Base-by-base conservation (phyloP, 306 rosid species). In the Arachis stenosperma region DNA sequence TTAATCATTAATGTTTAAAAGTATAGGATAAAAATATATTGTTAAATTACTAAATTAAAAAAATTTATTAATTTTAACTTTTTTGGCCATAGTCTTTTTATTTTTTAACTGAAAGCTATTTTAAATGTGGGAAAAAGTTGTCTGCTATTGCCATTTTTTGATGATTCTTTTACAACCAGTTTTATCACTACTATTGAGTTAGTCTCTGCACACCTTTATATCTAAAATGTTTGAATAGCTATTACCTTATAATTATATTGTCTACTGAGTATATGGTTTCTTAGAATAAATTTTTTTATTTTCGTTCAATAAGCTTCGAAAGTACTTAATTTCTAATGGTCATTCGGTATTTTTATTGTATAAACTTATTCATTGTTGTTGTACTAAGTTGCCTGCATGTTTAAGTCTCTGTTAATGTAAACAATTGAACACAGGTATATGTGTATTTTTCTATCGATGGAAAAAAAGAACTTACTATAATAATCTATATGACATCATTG, bases 161-260 rank as follows among this genome's bases (percentile, higher is more conserved):
- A 22, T 22, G 27, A 22, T 22, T 22, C 27, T 22, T 22, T 22
- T 22, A 22, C 27, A 22, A 22, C 27, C 27, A 22, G 1, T 22
- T 22, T 22, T 22, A 22, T 91, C 78, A 91, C 96, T 81, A 91
- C 97, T 51, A 91, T 89, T 74, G 97, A 96, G 97, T 91, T 75
- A 77, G 97, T 86, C 74, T 76, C 68, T 56, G 12, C 41, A 14
- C 27, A 69, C 64, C 12, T 52, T 15, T 43, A 40, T n/a, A 36
- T 67, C 30, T 29, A 47, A 61, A 54, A 12, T 78, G 65, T 47
- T 73, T 22, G 47, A 27, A 5, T 39, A 11, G 50, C 67, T 76
- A 22, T 47, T 47, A 22, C 48, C 57, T 51, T 78, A 48, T 46
- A 9, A 43, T 44, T 60, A 5, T 37, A 12, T 48, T 8, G n/a